phyloP scores from a whole-genome alignment of 2,329 filamentous ascomycete species.

The Alternaria sp. region DNA sequence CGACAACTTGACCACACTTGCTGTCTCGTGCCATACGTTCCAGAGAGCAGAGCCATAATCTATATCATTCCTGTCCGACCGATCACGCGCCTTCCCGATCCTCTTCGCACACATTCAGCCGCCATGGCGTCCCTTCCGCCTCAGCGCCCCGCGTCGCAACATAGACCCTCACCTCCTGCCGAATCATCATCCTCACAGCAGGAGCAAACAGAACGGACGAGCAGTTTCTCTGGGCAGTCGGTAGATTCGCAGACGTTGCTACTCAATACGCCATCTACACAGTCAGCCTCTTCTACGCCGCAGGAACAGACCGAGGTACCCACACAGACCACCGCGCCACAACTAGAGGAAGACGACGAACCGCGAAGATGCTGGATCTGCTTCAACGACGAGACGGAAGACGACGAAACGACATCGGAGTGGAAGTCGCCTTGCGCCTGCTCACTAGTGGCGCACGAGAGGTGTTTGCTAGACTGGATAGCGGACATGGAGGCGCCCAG shows the following conservation, averaged over 20 bases:
- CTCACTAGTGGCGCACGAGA: constrained; percentile 87
- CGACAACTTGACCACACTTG: background rate
- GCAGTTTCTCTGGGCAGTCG: constrained; percentile 49
- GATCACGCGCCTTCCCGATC: background rate
- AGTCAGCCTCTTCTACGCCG: constrained; percentile 17
- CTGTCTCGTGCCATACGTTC: background rate
- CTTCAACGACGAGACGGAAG: constrained; percentile 70
- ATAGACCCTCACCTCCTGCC: constrained; percentile 35
- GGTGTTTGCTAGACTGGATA: constrained; percentile 89
- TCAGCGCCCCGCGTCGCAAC: constrained; percentile 45
- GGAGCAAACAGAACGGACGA: constrained; percentile 32
- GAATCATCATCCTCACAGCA: constrained; percentile 25
- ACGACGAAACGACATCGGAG: constrained; percentile 63
- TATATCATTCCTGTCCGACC: background rate
- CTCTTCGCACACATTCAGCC: background rate
- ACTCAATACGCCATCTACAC: constrained; percentile 44
- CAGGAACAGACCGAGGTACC: constrained; percentile 23
- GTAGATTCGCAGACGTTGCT: constrained; percentile 57
- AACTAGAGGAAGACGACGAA: constrained; percentile 42
- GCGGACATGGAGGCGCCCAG: constrained; percentile 79
- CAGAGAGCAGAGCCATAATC: too few species aligned
- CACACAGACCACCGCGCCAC: constrained; percentile 12
- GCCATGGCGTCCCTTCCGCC: constrained; percentile 54
- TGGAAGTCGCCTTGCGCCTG: constrained; percentile 94
- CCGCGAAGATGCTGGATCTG: constrained; percentile 72